Conservation (phyloP, 2,329 filamentous ascomycete genomes). For the Clarireedia homoeocarpa region DNA sequence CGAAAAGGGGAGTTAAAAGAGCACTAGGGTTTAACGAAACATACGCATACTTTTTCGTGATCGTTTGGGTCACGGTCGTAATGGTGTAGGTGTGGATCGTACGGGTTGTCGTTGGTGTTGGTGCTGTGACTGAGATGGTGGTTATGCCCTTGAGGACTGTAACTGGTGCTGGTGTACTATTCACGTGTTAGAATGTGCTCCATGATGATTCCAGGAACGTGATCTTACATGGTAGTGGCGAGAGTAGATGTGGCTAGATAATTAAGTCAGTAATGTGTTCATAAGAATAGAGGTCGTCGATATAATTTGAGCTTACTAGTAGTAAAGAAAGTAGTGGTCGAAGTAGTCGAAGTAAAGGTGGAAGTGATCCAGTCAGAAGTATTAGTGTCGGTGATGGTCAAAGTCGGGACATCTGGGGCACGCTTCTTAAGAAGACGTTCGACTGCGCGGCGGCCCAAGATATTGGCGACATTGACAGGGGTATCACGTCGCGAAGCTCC, state of each 20-base stretch:
- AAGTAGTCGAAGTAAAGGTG: not conserved
- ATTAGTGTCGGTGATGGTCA: slow-evolving; percentile 2
- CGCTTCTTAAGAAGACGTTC: slow-evolving; percentile 4
- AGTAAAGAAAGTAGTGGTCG: slow-evolving; percentile 3
- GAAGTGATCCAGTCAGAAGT: slow-evolving; percentile 6
- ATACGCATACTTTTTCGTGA: slow-evolving; percentile 3
- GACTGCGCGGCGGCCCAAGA: slow-evolving; percentile 6
- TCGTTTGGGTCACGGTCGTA: not conserved
- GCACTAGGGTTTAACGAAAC: not conserved
- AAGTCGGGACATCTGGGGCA: slow-evolving; percentile 6
- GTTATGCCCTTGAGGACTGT: not conserved
- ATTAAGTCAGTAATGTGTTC: not conserved
- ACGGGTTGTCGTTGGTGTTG: slow-evolving; percentile 2
- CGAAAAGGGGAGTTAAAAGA: no score
- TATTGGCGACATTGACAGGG: not conserved
- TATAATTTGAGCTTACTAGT: not conserved
- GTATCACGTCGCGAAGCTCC: not conserved
- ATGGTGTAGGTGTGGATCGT: not conserved
- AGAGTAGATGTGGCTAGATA: not conserved
- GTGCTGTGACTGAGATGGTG: slow-evolving; percentile 1
- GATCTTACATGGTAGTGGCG: slow-evolving; percentile 1
- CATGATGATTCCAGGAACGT: not conserved
- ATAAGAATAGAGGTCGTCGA: no score
- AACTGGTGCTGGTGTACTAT: slow-evolving; percentile 3
- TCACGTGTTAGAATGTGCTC: not conserved